Evolutionary conservation across 495 filamentous ascomycete genomes (phyloP).

Genomic region (Xylaria telfairii): DNA sequence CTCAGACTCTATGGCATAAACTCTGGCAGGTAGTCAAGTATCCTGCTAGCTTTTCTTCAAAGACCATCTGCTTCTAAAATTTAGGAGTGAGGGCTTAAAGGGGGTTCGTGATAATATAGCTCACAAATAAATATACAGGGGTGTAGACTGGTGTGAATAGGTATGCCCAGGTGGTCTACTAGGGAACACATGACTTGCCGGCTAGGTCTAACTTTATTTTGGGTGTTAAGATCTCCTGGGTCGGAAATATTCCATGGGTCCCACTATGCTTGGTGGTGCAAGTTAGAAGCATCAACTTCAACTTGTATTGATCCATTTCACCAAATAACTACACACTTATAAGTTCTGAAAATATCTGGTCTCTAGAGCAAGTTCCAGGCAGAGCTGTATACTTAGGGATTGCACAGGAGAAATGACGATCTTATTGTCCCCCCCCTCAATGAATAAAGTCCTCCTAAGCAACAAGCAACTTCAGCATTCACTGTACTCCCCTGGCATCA

Average conservation of each 20-base stretch:
- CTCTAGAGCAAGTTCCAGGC: neutral
- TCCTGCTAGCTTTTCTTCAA: neutral
- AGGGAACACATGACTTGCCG: neutral
- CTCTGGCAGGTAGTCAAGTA: too few species aligned
- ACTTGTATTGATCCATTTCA: neutral
- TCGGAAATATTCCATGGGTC: too few species aligned
- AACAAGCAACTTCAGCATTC: neutral
- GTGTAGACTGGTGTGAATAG: neutral
- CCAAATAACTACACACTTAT: neutral
- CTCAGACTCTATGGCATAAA: too few species aligned
- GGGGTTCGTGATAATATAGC: neutral
- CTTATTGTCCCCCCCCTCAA: neutral
- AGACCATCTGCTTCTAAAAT: neutral
- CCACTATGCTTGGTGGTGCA: too few species aligned
- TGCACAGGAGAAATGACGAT: neutral
- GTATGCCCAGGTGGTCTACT: neutral
- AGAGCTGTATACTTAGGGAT: neutral
- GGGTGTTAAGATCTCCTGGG: too few species aligned
- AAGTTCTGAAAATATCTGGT: neutral
- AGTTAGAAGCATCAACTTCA: neutral
- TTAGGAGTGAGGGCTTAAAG: neutral
- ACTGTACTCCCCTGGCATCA: neutral
- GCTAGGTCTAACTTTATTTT: neutral
- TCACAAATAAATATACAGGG: neutral
- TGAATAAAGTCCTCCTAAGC: neutral